Conservation (phyloP, 371 early-diverging fungal genomes). For the Mortierella sp. region DNA sequence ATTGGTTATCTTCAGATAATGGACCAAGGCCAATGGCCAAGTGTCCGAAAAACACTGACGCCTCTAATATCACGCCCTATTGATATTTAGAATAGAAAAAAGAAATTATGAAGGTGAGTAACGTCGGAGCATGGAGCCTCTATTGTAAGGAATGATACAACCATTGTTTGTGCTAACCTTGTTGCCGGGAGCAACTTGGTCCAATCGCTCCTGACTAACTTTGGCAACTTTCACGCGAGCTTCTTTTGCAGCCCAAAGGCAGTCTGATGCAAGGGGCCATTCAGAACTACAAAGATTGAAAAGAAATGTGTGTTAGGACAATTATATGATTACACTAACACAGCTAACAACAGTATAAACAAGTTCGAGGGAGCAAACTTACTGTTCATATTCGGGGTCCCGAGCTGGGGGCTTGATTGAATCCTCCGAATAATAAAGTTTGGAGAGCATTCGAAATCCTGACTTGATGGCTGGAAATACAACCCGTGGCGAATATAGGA, state of each 20-base stretch:
- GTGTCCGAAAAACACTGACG: not conserved
- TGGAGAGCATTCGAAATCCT: not conserved
- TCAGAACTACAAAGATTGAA: not conserved
- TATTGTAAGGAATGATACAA: too few relatives aligned
- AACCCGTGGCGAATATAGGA: constrained; percentile 1
- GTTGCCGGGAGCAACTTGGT: not conserved
- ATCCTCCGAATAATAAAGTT: constrained; percentile 5
- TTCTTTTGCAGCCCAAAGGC: constrained; percentile 5
- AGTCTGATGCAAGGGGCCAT: not conserved
- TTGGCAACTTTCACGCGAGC: constrained; percentile 6
- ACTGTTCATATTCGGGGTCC: not conserved
- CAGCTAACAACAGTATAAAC: not conserved
- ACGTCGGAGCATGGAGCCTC: not conserved
- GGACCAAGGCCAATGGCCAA: not conserved
- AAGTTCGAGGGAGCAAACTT: not conserved
- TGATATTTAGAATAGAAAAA: not conserved
- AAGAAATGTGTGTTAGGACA: not conserved
- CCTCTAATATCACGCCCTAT: constrained; percentile 21
- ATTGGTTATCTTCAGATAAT: constrained; percentile 12
- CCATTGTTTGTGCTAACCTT: not conserved
- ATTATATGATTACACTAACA: not conserved
- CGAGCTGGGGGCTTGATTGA: not conserved
- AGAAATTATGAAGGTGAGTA: not conserved
- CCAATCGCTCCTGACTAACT: not conserved
- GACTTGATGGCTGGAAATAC: constrained; percentile 22